phyloP scores from a whole-genome alignment of 169 alveolate genomes.

The Plasmodium malariae region DNA sequence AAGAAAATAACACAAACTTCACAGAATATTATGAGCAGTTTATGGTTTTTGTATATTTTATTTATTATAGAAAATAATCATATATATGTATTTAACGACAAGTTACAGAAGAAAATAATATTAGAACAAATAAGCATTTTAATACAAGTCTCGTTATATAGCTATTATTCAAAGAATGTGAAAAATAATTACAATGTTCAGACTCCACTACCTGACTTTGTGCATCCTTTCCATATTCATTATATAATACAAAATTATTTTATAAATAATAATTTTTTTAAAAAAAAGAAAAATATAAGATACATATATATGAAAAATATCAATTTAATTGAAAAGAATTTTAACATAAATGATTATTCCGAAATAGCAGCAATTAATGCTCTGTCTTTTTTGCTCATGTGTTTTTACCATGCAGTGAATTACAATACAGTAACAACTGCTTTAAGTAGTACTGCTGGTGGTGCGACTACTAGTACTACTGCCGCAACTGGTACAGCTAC shows the following conservation, averaged over 20 bases:
- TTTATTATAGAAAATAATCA: constrained; percentile 57
- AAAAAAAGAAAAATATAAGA: constrained; percentile 7
- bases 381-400: constrained; percentile 35
- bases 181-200: constrained; percentile 63
- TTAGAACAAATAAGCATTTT: constrained; percentile 46
- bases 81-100: constrained; percentile 62
- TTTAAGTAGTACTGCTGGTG: too few species aligned
- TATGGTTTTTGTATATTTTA: constrained; percentile 71
- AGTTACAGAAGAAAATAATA: constrained; percentile 57
- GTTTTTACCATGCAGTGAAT: constrained; percentile 34
- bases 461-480: too few species aligned
- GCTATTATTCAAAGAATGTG: constrained; percentile 60
- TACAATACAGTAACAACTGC: neutral
- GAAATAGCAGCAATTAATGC: constrained; percentile 74
- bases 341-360: constrained; percentile 65
- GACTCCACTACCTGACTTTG: constrained; percentile 56
- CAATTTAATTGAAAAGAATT: constrained; percentile 46
- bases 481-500: neutral
- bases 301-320: constrained; percentile 9
- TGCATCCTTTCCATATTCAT: constrained; percentile 47
- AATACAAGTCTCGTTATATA: constrained; percentile 66
- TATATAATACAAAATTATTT: constrained; percentile 33
- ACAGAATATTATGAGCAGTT: constrained; percentile 66
- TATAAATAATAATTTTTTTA: constrained; percentile 27
- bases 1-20: constrained; percentile 61